phyloP scores from a whole-genome alignment of 192 early-diverging fungal genomes.

The Backusella morwellensis region DNA sequence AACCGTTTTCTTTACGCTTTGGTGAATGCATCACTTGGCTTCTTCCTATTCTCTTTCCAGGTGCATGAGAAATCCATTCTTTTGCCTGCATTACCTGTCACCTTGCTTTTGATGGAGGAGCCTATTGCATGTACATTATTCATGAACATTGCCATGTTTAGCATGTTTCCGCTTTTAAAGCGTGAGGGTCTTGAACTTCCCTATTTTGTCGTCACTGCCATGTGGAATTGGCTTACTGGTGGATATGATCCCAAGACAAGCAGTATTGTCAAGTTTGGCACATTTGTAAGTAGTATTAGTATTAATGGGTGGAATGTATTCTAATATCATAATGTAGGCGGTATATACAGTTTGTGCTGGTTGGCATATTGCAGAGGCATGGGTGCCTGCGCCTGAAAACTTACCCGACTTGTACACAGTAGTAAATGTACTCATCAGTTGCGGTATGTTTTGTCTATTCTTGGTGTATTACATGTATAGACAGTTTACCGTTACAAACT shows the following conservation, averaged over 20 bases:
- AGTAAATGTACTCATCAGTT: slow-evolving; percentile 69
- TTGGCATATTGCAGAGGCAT: slow-evolving; percentile 59
- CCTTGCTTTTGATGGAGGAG: slow-evolving; percentile 72
- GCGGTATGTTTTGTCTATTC: slow-evolving; percentile 63
- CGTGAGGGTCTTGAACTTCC: slow-evolving; percentile 71
- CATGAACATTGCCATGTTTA: slow-evolving; percentile 80
- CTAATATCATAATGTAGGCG: background rate
- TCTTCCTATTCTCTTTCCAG: slow-evolving; percentile 97
- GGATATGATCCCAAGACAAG: background rate
- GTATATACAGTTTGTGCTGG: slow-evolving; percentile 47
- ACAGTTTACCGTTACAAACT: slow-evolving; percentile 33
- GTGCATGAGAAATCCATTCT: slow-evolving; percentile 98
- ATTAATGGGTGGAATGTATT: too few relatives aligned
- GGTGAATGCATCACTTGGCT: slow-evolving; percentile 77
- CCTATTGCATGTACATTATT: slow-evolving; percentile 62
- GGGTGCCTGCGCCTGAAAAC: slow-evolving; percentile 59
- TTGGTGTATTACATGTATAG: slow-evolving; percentile 77
- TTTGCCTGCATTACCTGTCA: slow-evolving; percentile 76
- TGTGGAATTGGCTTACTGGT: slow-evolving; percentile 74
- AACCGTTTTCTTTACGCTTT: slow-evolving; percentile 67
- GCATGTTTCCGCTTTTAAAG: slow-evolving; percentile 86
- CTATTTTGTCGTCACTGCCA: slow-evolving; percentile 61
- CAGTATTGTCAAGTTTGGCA: background rate
- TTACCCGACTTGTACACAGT: slow-evolving; percentile 86
- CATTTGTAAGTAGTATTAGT: background rate